These are phyloP conservation scores for Calocybe cyanea DNA, from an alignment of 768 basidiomycete genomes.

Conservation along the genomic window DNA sequence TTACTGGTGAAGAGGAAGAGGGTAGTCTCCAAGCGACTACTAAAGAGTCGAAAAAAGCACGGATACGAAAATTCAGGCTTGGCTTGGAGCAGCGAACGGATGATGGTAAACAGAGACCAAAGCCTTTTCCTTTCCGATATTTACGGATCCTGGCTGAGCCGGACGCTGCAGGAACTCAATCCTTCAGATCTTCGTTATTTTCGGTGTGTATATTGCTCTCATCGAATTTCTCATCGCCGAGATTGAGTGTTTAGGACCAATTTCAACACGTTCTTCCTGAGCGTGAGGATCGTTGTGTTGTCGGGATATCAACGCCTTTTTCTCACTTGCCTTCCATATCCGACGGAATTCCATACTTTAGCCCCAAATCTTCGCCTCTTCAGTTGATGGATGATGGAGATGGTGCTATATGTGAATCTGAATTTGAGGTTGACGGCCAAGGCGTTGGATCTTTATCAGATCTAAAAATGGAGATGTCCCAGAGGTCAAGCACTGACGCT, in stretches of 20 bases:
- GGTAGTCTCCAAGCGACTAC: conserved; percentile 25
- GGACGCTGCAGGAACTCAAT: neutral
- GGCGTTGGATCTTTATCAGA: neutral
- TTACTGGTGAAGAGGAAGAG: conserved; percentile 40
- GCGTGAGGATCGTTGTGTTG: too few species aligned
- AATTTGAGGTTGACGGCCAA: neutral
- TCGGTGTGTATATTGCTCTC: conserved; percentile 1
- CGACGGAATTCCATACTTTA: too few species aligned
- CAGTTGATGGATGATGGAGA: too few species aligned
- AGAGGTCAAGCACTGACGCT: conserved; percentile 2
- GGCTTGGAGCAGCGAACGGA: conserved; percentile 4
- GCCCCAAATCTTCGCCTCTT: too few species aligned
- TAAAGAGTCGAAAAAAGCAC: conserved; percentile 24
- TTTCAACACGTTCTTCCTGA: too few species aligned
- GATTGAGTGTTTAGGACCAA: neutral
- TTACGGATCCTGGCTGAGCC: neutral
- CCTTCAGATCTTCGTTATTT: neutral
- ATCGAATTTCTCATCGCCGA: neutral
- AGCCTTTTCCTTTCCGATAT: conserved; percentile 19
- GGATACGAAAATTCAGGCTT: conserved; percentile 12
- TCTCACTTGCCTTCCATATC: too few species aligned
- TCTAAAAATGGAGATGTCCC: neutral
- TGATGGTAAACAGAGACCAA: conserved; percentile 13
- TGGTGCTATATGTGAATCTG: too few species aligned
- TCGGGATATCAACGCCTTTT: too few species aligned